Base-by-base conservation (phyloP, 495 filamentous ascomycete species). In the Daldinia concentrica region DNA sequence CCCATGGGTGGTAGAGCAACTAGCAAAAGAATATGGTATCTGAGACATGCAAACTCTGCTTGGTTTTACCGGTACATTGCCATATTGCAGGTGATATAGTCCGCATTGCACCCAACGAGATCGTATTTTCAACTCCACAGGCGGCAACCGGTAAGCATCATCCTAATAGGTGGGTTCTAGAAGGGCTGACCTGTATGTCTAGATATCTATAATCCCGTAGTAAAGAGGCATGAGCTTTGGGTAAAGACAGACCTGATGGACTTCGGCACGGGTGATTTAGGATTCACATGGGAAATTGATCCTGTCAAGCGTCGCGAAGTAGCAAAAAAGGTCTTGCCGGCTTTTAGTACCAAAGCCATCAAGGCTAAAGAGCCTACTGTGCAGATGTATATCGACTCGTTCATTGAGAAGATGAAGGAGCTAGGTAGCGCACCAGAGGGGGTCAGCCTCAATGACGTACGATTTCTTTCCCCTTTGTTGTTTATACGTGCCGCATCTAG, bases 211-310 rank as follows among this genome's bases (percentile, higher is more conserved):
- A 32, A n/a, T 26, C 27, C 56, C 1, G 45, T 54, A 3, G 56
- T 34, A 7, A 75, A 65, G 1, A 55, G 51, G 11, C 48, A 58
- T 12, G 73, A 75, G 39, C 45, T 39, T 27, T 74, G 72, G n/a
- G 4, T 34, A 1, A 74, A 77, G 67, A 57, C 55, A 3, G 66
- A 74, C 32, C 50, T 60, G n/a, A 50, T 54, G 14, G 59, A 45
- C 29, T 29, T 58, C 30, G 72, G 68, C 0, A n/a, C 39, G 0
- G 54, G 34, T 1, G 56, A 66, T 14, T 48, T 56, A 9, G 74
- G 74, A 9, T 55, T 74, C 29, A 50, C 57, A 24, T 74, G 72
- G 68, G 74, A 77, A 59, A 41, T 22, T 15, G 68, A 77, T 32
- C 68, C 72, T 4, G 65, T 27, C 9, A 62, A 58, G 17, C 74